phyloP scores from a whole-genome alignment of 768 basidiomycete genomes.

The Phylloporus sp. region DNA sequence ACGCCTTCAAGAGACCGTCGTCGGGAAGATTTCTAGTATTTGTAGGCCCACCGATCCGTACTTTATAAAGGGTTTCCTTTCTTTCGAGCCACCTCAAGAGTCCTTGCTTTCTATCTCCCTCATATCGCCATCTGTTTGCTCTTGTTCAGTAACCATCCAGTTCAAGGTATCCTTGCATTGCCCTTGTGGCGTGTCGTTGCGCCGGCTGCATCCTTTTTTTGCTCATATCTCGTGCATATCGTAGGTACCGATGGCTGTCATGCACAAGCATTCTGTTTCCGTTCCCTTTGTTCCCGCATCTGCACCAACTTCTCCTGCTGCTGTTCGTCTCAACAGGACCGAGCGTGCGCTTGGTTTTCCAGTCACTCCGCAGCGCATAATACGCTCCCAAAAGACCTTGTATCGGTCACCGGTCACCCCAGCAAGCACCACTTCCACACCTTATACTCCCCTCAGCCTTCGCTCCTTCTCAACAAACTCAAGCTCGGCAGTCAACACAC shows the following conservation, averaged over 20 bases:
- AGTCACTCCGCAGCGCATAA: slow-evolving; percentile 63
- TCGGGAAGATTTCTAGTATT: slow-evolving; percentile 1
- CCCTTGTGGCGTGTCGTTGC: not conserved
- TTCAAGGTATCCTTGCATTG: slow-evolving; percentile 20
- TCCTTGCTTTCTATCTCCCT: slow-evolving; percentile 20
- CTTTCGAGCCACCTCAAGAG: slow-evolving; percentile 21
- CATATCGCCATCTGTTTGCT: slow-evolving; percentile 21
- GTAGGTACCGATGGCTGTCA: slow-evolving; percentile 17
- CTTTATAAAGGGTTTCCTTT: slow-evolving; percentile 8
- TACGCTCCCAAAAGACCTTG: slow-evolving; percentile 41
- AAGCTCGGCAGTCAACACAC: slow-evolving; percentile 54
- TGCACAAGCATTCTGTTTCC: slow-evolving; percentile 32
- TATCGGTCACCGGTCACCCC: slow-evolving; percentile 61
- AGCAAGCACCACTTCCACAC: slow-evolving; percentile 46
- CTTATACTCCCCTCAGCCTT: slow-evolving; percentile 68
- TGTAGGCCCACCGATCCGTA: slow-evolving; percentile 14
- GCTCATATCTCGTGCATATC: slow-evolving; percentile 5
- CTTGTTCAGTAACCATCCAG: slow-evolving; percentile 11
- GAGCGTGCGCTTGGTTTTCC: slow-evolving; percentile 38
- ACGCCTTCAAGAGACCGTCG: slow-evolving; percentile 12
- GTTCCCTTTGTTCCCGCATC: slow-evolving; percentile 35
- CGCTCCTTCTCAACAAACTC: slow-evolving; percentile 57
- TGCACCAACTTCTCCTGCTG: slow-evolving; percentile 43
- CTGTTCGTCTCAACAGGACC: slow-evolving; percentile 31
- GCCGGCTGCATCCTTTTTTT: slow-evolving; percentile 1